Percentiles rank a stretch among this genome's conserved stretches.
phyloP scores from a whole-genome alignment of 805 yeast species.

The Wickerhamiella spandovensis region DNA sequence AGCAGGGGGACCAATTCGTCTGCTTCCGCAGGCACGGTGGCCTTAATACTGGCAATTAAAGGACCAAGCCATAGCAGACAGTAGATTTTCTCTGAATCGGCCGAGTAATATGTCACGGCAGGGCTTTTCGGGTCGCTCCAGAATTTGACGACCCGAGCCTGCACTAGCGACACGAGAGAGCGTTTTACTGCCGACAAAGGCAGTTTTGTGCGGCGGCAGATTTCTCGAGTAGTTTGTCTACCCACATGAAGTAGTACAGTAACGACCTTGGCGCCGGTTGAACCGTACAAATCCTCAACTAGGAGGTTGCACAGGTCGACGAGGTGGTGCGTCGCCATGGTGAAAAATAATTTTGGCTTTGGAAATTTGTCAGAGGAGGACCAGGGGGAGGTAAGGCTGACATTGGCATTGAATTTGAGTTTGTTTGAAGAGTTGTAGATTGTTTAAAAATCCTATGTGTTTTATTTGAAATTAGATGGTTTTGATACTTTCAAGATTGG shows the following conservation, averaged over 20 bases:
- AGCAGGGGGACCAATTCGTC: constrained; percentile 44
- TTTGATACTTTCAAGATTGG: no score
- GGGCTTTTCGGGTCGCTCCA: constrained; percentile 28
- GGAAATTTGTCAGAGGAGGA: neutral
- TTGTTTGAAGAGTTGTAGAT: no score
- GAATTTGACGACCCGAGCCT: constrained; percentile 59
- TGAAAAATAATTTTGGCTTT: constrained; percentile 1
- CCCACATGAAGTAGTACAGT: constrained; percentile 55
- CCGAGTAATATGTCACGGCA: constrained; percentile 34
- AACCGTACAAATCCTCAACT: constrained; percentile 40
- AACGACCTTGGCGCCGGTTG: constrained; percentile 52
- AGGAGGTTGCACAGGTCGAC: constrained; percentile 19
- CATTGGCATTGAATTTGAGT: no score
- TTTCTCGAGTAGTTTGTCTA: constrained; percentile 43
- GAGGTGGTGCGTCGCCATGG: constrained; percentile 11
- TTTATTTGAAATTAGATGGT: no score
- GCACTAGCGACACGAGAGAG: constrained; percentile 62
- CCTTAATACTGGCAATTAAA: constrained; percentile 35
- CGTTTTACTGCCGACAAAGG: constrained; percentile 42
- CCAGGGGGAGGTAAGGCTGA: no score
- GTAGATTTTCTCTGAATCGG: constrained; percentile 51
- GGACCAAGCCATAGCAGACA: constrained; percentile 65
- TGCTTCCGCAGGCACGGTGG: constrained; percentile 30
- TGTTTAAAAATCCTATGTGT: no score
- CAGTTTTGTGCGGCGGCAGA: constrained; percentile 35